Percentiles rank a stretch among this genome's conserved stretches.
Evolutionary conservation across 441 rosid species (phyloP).

Genomic region (Bruguiera hainesii): DNA sequence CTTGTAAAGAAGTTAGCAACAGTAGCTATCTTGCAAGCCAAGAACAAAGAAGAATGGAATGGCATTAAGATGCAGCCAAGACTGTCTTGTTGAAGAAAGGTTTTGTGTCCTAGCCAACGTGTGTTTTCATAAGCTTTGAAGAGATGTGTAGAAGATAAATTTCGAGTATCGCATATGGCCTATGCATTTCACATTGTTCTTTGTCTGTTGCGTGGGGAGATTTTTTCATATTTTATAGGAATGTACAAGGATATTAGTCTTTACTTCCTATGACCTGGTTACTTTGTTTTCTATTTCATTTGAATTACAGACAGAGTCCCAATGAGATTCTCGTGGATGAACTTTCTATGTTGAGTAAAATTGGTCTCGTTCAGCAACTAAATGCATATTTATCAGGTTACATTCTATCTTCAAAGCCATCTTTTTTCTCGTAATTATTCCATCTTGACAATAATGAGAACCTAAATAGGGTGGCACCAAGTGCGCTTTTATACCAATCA

Average conservation of each 20-base stretch:
- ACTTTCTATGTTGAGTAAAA: neutral
- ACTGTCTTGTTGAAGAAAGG: no score
- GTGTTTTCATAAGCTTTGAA: no score
- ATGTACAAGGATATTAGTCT: neutral
- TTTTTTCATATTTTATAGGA: neutral
- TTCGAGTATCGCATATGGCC: neutral
- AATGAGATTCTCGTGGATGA: no score
- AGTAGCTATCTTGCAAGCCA: neutral
- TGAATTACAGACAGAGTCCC: neutral
- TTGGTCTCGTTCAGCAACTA: constrained; percentile 1
- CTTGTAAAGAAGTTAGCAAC: neutral
- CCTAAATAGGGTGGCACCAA: no score
- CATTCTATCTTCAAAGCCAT: no score
- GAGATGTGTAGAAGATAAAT: neutral
- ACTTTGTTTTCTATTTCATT: neutral
- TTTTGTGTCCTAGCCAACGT: no score
- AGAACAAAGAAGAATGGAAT: no score
- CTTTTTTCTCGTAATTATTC: no score
- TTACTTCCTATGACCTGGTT: neutral
- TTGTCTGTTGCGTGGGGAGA: neutral
- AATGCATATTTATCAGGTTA: neutral
- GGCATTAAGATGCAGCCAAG: no score
- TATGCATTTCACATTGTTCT: neutral
- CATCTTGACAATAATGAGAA: no score
- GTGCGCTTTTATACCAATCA: no score